Evolutionary conservation across 371 early-diverging fungal species (phyloP), one percentile per base, ranked within the genome.

Genomic region (Mucor velutinosus): DNA sequence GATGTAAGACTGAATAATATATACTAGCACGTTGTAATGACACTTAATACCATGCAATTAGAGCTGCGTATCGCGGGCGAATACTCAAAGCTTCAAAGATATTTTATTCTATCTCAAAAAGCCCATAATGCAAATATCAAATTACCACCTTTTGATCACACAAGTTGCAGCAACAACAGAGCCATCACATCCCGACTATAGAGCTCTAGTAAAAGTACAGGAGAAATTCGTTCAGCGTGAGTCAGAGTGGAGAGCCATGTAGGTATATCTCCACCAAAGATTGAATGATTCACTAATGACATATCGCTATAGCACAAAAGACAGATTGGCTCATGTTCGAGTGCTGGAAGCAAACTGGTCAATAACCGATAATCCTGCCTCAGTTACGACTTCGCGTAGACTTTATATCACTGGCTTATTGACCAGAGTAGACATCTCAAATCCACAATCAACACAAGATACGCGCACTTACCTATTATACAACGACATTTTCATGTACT

Each of bases 181-280:
- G 25, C 64, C 64, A 19, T 21, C 70, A 2, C 73, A 73, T 25
- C 73, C 73, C 1, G 70, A 73, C 19, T 73, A 66, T 5, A 29
- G 45, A 17, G 49, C 64, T 29, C 23, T 73, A 7, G 14, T 32
- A 5, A 39, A 19, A 21, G 32, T 66, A 11, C 17, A 41, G 5
- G 64, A 69, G 5, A 73, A 66, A n/a, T 69, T 60, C 49, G 27
- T 19, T 5, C 10, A 37, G 6, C 66, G 60, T 25, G 67, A 63
- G 32, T 56, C 49, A 17, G 23, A 66, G 21, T 65, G 66, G 64
- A 60, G 29, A 59, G 6, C 45, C 1, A 39, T 64, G 73, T 73
- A 60, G 30, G 73, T 47, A 19, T n/a, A 53, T 21, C 11, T 30
- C 27, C 15, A 47, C 25, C 5, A 25, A 58, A 7, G 14, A 51